A percentile compares a stretch with the other conserved stretches of the same genome.
Conservation (phyloP, 2,329 filamentous ascomycete species). For the Cytospora piceicola region DNA sequence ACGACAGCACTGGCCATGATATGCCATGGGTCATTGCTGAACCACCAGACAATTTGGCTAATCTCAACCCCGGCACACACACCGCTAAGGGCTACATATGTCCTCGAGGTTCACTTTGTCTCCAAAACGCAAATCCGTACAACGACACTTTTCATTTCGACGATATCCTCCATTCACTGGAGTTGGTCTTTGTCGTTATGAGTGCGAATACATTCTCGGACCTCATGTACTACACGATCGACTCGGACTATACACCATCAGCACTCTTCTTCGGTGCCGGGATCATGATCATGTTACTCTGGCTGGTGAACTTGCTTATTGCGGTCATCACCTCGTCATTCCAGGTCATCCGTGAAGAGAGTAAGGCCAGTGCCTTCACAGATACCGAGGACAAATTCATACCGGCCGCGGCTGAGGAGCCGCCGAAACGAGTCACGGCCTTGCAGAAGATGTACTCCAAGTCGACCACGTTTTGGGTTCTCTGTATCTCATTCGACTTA, state of each 20-base stretch:
- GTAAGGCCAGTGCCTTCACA: slow-evolving; percentile 90
- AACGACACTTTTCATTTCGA: slow-evolving; percentile 92
- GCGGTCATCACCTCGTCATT: slow-evolving; percentile 99
- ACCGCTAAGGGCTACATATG: slow-evolving; percentile 85
- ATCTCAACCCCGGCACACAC: slow-evolving; percentile 55
- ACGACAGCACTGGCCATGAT: slow-evolving; percentile 58
- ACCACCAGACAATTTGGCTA: slow-evolving; percentile 43
- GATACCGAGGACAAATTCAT: slow-evolving; percentile 62
- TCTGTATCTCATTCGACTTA: slow-evolving; percentile 80
- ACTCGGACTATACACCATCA: slow-evolving; percentile 87
- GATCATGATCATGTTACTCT: slow-evolving; percentile 92
- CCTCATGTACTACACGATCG: slow-evolving; percentile 88
- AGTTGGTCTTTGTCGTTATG: slow-evolving; percentile 98
- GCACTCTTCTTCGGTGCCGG: slow-evolving; percentile 75
- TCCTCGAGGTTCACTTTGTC: slow-evolving; percentile 79
- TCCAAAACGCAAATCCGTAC: slow-evolving; percentile 78
- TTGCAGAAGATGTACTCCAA: slow-evolving; percentile 77
- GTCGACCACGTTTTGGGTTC: slow-evolving; percentile 76
- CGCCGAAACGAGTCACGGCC: slow-evolving; percentile 46
- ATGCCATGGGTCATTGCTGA: slow-evolving; percentile 69
- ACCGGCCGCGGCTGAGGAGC: slow-evolving; percentile 45
- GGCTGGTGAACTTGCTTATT: slow-evolving; percentile 92
- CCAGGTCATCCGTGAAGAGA: slow-evolving; percentile 96
- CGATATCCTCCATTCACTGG: slow-evolving; percentile 87
- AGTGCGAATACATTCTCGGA: slow-evolving; percentile 97